Base-by-base conservation (phyloP, 768 basidiomycete genomes). In the Boletus sensibilis region DNA sequence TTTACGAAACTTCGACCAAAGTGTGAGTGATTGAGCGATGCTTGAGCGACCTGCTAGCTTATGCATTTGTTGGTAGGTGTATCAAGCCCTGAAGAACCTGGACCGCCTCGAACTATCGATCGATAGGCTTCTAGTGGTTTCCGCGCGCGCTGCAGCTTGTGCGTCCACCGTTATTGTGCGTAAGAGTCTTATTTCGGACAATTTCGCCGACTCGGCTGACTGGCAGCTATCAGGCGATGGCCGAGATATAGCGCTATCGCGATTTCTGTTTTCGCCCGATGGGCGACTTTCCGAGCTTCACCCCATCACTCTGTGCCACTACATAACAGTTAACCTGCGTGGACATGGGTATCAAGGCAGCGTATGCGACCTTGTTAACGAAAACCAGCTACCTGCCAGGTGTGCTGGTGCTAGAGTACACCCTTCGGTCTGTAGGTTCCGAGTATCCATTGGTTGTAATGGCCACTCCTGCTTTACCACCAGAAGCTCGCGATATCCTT, bases 301-400 rank as follows among this genome's bases (percentile, higher is more conserved):
- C 13, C 10, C 18, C 33, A 34, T 13, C 31, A 46, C 45, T 41
- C 27, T 20, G 16, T 27, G 8, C 20, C 20, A 4, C 31, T 34
- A 16, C 34, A 33, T 20, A 14, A 35, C 25, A 37, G 8, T 41
- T 38, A 14, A 41, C 58, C 43, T 33, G 40, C 35, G 23, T 50
- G 12, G 37, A 63, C 11, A 78, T 77, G 79, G 61, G 53, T 33
- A 57, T 59, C 53, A 78, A 75, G 40, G 78, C 73, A 50, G 90
- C 87, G 14, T 97, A 84, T 76, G 85, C 82, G 31, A 92, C 92
- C 16, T 76, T 96, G 53, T 76, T 95, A 64, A 94, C 94, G 39
- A 85, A 83, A 59, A 70, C 74, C 16, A 72, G 69, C 44, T 87
- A 88, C 67, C 73, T 87, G 27, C 72, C 79, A 54, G 86, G 84